A percentile compares a stretch with the other conserved stretches of the same genome.
Evolutionary conservation across 2,329 filamentous ascomycete species (phyloP).

Genomic region (Alternaria triticimaculans): DNA sequence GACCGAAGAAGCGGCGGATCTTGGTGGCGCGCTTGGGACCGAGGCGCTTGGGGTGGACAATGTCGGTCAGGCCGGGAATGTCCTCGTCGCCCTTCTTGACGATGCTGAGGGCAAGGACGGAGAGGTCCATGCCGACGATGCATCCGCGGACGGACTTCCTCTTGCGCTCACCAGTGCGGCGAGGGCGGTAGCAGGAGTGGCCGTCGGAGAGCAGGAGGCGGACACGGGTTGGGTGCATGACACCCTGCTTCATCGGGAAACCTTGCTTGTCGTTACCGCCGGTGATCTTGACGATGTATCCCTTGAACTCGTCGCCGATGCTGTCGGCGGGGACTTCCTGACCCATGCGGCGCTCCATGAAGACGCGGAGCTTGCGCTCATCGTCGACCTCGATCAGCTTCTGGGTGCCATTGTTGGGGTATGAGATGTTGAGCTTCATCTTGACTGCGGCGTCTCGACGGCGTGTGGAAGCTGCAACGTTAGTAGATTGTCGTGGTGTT

Average conservation of each 20-base stretch:
- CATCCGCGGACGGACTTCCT: slow-evolving; percentile 98
- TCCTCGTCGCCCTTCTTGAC: slow-evolving; percentile 98
- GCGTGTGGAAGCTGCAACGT: slow-evolving; percentile 45
- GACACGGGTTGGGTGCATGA: slow-evolving; percentile 98
- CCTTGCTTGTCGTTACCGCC: slow-evolving; percentile 99
- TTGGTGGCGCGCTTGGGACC: slow-evolving; percentile 99
- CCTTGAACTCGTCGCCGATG: slow-evolving; percentile 99
- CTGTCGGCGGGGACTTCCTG: slow-evolving; percentile 91
- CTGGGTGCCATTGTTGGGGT: slow-evolving; percentile 99
- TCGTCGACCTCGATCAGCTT: slow-evolving; percentile 99
- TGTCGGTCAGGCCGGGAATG: slow-evolving; percentile 95
- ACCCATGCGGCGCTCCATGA: slow-evolving; percentile 98
- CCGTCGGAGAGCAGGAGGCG: slow-evolving; percentile 93
- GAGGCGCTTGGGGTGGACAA: slow-evolving; percentile 98
- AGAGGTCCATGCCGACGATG: slow-evolving; percentile 95
- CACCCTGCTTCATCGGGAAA: slow-evolving; percentile 99
- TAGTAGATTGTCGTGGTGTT: slow-evolving; percentile 41
- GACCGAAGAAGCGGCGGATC: slow-evolving; percentile 99
- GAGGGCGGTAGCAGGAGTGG: slow-evolving; percentile 99
- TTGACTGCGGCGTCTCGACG: slow-evolving; percentile 50
- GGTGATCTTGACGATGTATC: slow-evolving; percentile 99
- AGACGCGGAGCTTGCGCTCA: slow-evolving; percentile 98
- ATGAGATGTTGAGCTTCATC: slow-evolving; percentile 83
- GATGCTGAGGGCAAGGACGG: slow-evolving; percentile 91
- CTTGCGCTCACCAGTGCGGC: slow-evolving; percentile 98